Evolutionary conservation across 2,329 filamentous ascomycete species (phyloP).

Genomic region (Diatrype stigma): DNA sequence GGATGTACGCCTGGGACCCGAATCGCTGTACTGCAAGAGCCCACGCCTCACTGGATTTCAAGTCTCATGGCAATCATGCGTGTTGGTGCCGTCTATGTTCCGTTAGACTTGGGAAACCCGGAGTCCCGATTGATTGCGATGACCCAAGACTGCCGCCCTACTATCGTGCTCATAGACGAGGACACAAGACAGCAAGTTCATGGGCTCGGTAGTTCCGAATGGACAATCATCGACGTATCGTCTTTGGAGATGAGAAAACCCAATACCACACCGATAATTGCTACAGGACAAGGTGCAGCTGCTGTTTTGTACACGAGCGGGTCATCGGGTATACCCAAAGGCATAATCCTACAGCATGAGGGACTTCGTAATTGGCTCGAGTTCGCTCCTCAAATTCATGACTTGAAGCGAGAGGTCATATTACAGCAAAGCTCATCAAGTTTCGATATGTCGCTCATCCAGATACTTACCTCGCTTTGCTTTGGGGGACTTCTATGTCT

Average conservation of each 20-base stretch:
- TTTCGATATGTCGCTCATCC: neutral
- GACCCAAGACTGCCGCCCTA: constrained; percentile 23
- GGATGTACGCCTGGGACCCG: constrained; percentile 10
- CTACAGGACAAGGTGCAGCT: neutral
- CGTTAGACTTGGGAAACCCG: constrained; percentile 27
- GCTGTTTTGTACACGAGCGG: constrained; percentile 21
- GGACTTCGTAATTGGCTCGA: constrained; percentile 24
- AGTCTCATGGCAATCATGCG: constrained; percentile 13
- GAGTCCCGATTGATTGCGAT: constrained; percentile 23
- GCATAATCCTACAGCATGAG: constrained; percentile 21
- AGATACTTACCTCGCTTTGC: neutral
- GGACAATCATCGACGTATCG: neutral
- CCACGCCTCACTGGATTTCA: constrained; percentile 7
- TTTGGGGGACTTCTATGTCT: neutral
- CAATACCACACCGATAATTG: neutral
- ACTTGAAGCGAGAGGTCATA: constrained; percentile 16
- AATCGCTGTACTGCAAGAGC: neutral
- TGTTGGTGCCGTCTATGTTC: constrained; percentile 26
- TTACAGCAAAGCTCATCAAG: constrained; percentile 32
- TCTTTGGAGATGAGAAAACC: too few species aligned
- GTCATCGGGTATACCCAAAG: constrained; percentile 29
- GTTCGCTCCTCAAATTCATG: constrained; percentile 3
- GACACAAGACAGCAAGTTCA: neutral
- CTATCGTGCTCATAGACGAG: constrained; percentile 20
- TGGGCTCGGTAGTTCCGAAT: neutral